Percentiles rank a stretch among this genome's conserved stretches.
These are phyloP conservation scores for Mycogone perniciosa DNA, from an alignment of 2,329 filamentous ascomycete species.

Conservation along the genomic window DNA sequence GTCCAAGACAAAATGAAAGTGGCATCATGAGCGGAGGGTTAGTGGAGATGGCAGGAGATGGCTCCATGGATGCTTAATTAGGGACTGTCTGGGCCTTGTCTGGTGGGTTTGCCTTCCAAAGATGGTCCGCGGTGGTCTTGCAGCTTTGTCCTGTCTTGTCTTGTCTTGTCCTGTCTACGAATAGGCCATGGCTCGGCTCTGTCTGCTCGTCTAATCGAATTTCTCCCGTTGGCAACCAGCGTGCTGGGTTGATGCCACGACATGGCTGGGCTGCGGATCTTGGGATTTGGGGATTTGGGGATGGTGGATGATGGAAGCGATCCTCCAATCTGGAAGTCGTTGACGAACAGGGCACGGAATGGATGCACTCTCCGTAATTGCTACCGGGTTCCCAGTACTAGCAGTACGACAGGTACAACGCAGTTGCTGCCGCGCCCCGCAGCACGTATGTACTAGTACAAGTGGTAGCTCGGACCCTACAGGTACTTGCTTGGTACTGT, in stretches of 20 bases:
- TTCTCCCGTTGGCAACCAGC: neutral
- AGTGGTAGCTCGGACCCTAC: too few relatives aligned
- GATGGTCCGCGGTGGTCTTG: neutral
- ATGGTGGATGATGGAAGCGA: neutral
- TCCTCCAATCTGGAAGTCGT: neutral
- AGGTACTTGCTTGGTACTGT: too few relatives aligned
- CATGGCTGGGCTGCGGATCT: too few relatives aligned
- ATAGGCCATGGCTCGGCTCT: too few relatives aligned
- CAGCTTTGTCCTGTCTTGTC: too few relatives aligned
- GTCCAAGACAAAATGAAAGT: neutral
- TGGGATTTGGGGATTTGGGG: too few relatives aligned
- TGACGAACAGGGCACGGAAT: too few relatives aligned
- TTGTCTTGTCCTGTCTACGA: too few relatives aligned
- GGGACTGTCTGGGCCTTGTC: conserved; percentile 9
- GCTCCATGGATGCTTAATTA: conserved; percentile 12
- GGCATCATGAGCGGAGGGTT: conserved; percentile 11
- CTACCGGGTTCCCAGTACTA: neutral
- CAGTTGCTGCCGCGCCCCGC: too few relatives aligned
- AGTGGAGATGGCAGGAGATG: conserved; percentile 10
- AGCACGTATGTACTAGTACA: too few relatives aligned
- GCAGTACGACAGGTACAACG: neutral
- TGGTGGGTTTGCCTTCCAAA: neutral
- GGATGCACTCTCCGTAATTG: too few relatives aligned
- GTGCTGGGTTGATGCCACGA: neutral
- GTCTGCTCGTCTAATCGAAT: neutral